Evolutionary conservation across 345 rosid species (phyloP).

Genomic region (Bruguiera parviflora): DNA sequence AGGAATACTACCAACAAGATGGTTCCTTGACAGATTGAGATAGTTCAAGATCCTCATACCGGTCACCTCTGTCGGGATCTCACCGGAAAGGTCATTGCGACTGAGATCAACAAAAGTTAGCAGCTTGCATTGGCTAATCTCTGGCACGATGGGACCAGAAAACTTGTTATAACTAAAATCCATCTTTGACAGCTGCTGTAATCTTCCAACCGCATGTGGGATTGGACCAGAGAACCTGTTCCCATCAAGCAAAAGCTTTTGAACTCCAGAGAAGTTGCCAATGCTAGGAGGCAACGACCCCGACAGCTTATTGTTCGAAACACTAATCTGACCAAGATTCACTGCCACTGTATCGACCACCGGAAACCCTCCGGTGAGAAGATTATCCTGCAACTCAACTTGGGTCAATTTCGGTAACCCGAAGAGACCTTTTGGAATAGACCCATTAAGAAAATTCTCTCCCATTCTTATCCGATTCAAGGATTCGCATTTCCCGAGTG

Average conservation of each 20-base stretch:
- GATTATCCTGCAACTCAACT: constrained; percentile 76
- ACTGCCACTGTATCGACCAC: constrained; percentile 41
- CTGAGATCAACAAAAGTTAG: constrained; percentile 81
- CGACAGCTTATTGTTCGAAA: constrained; percentile 73
- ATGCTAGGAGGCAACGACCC: constrained; percentile 65
- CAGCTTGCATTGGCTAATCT: constrained; percentile 76
- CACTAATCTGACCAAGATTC: constrained; percentile 68
- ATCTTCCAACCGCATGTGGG: constrained; percentile 70
- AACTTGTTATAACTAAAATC: constrained; percentile 74
- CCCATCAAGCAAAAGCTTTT: constrained; percentile 82
- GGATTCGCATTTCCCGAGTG: constrained; percentile 67
- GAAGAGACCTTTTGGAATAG: constrained; percentile 73
- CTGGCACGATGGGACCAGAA: constrained; percentile 57
- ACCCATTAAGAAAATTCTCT: constrained; percentile 75
- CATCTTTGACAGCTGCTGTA: constrained; percentile 76
- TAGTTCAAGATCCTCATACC: constrained; percentile 79
- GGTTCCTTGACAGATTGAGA: constrained; percentile 78
- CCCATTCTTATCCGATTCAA: constrained; percentile 85
- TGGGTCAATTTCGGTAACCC: constrained; percentile 66
- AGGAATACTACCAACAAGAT: constrained; percentile 69
- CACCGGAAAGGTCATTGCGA: constrained; percentile 73
- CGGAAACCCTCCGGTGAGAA: constrained; percentile 61
- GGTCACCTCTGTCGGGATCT: constrained; percentile 69
- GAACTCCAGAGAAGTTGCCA: constrained; percentile 79
- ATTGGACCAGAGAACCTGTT: constrained; percentile 70